Evolutionary conservation across 2,329 filamentous ascomycete species (phyloP).

Genomic region (Cryphonectria carpinicola): DNA sequence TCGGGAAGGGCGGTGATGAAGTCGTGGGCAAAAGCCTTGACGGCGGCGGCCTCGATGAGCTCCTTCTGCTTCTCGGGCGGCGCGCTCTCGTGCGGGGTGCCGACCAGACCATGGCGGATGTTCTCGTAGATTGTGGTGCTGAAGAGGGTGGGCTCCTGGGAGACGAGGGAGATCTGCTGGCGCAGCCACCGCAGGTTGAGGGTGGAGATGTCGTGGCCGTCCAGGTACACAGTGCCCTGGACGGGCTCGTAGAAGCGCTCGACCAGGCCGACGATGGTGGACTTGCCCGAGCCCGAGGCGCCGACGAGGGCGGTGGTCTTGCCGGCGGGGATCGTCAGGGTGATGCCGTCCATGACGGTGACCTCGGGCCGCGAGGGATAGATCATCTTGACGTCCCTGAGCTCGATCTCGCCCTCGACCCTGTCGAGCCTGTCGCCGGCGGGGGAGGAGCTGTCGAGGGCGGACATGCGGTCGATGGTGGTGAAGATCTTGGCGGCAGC

Average conservation of each 20-base stretch:
- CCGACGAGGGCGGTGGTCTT: constrained; percentile 94
- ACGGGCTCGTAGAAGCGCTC: constrained; percentile 95
- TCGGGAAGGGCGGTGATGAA: constrained; percentile 84
- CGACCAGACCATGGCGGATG: constrained; percentile 88
- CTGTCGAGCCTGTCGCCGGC: constrained; percentile 73
- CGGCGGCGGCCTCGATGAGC: constrained; percentile 79
- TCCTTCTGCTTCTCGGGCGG: constrained; percentile 69
- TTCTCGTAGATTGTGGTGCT: constrained; percentile 87
- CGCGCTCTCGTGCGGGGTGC: constrained; percentile 74
- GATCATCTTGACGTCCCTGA: constrained; percentile 85
- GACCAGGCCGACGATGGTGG: constrained; percentile 88
- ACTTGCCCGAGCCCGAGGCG: constrained; percentile 92
- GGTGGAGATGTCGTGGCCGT: constrained; percentile 78
- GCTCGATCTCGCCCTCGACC: constrained; percentile 77
- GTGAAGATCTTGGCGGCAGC: constrained; percentile 91
- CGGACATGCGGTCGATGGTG: constrained; percentile 87
- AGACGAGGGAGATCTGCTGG: constrained; percentile 89
- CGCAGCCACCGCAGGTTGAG: constrained; percentile 90
- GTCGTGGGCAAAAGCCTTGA: constrained; percentile 91
- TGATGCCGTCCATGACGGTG: constrained; percentile 83
- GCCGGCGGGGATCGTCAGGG: constrained; percentile 78
- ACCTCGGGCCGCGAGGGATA: constrained; percentile 94
- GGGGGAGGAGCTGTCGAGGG: constrained; percentile 75
- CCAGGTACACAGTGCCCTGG: constrained; percentile 75
- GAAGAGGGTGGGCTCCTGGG: constrained; percentile 91